phyloP scores from a whole-genome alignment of 805 yeast genomes.

The Metschnikowia kunwiensis region DNA sequence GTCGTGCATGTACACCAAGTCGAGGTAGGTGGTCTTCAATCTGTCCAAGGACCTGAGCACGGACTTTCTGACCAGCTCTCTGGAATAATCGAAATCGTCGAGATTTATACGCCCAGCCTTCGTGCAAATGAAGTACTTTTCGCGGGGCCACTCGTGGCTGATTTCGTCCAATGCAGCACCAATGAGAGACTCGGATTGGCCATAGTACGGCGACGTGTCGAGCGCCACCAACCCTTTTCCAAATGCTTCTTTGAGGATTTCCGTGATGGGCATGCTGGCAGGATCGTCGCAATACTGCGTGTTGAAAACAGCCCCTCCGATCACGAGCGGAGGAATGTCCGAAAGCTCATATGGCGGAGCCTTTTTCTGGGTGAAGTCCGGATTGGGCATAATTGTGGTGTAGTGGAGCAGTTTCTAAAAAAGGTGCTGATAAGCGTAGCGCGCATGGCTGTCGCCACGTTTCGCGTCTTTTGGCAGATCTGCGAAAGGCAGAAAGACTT shows the following conservation, averaged over 20 bases:
- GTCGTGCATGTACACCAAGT: slow-evolving; percentile 84
- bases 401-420: no score
- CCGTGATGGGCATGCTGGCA: slow-evolving; percentile 50
- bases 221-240: slow-evolving; percentile 67
- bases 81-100: slow-evolving; percentile 72
- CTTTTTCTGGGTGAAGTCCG: slow-evolving; percentile 8
- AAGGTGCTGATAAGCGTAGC: no score
- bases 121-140: slow-evolving; percentile 67
- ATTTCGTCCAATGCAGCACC: slow-evolving; percentile 57
- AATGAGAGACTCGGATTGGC: slow-evolving; percentile 73
- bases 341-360: slow-evolving; percentile 22
- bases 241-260: slow-evolving; percentile 60
- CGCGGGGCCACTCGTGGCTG: slow-evolving; percentile 46
- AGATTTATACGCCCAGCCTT: slow-evolving; percentile 77
- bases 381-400: slow-evolving; percentile 10
- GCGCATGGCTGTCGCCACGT: no score
- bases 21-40: slow-evolving; percentile 66
- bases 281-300: slow-evolving; percentile 76
- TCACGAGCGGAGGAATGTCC: slow-evolving; percentile 55
- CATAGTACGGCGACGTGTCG: slow-evolving; percentile 93
- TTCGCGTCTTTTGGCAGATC: no score
- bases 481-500: no score
- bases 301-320: slow-evolving; percentile 91
- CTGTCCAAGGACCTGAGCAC: slow-evolving; percentile 66
- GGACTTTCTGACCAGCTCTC: slow-evolving; percentile 56